Evolutionary conservation across 495 filamentous ascomycete species (phyloP).

Genomic region (Talaromyces stipitatus): DNA sequence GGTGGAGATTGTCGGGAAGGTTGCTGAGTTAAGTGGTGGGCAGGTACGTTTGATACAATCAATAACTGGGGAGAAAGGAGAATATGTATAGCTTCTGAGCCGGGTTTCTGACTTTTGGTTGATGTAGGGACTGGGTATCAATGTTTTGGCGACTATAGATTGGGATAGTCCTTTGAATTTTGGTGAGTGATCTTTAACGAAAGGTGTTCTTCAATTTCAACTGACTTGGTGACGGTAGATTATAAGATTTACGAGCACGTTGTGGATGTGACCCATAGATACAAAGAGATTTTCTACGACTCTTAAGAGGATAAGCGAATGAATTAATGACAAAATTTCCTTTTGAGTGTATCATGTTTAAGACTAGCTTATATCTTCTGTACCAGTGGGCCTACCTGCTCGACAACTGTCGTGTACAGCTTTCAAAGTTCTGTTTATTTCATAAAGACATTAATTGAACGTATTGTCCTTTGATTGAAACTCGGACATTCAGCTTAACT

Average conservation of each 20-base stretch:
- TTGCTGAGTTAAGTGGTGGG: conserved; percentile 48
- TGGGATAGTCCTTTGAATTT: conserved; percentile 53
- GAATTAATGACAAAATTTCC: conserved; percentile 2
- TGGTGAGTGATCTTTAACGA: conserved; percentile 18
- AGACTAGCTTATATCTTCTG: background rate
- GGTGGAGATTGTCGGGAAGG: conserved; percentile 87
- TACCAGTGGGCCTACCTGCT: background rate
- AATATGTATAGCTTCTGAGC: background rate
- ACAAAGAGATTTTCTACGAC: conserved; percentile 73
- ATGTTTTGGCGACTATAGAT: conserved; percentile 68
- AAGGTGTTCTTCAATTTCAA: background rate
- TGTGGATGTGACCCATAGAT: conserved; percentile 80
- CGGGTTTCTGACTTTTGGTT: background rate
- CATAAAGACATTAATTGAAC: background rate
- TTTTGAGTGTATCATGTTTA: background rate
- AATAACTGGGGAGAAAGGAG: background rate
- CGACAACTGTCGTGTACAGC: background rate
- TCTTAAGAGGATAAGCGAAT: conserved; percentile 16
- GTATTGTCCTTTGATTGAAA: no score
- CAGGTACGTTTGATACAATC: conserved; percentile 18
- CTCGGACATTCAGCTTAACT: background rate
- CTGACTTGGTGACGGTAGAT: conserved; percentile 45
- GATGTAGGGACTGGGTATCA: conserved; percentile 57
- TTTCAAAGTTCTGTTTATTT: background rate
- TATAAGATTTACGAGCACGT: conserved; percentile 71